Evolutionary conservation across 768 basidiomycete genomes (phyloP).

Genomic region (Lanmaoa rubissima): DNA sequence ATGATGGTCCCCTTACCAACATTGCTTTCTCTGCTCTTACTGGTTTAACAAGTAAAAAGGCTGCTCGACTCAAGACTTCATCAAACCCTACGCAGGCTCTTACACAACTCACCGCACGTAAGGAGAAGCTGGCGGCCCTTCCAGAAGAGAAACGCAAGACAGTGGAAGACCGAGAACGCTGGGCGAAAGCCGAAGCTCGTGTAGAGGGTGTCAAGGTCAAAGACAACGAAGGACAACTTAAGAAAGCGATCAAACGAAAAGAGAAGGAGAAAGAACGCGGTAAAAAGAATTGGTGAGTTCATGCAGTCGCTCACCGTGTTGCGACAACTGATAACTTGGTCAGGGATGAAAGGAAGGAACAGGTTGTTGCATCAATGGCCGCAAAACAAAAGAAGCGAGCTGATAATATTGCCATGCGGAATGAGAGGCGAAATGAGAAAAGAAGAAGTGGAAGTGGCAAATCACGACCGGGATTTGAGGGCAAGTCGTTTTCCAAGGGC

Average conservation of each 20-base stretch:
- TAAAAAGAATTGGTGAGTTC: slow-evolving; percentile 79
- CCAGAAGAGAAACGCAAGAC: slow-evolving; percentile 82
- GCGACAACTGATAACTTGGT: not conserved
- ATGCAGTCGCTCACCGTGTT: not conserved
- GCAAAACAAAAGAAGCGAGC: slow-evolving; percentile 87
- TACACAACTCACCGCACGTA: slow-evolving; percentile 70
- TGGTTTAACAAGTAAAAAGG: slow-evolving; percentile 50
- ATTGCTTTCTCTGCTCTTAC: slow-evolving; percentile 68
- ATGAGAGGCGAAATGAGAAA: slow-evolving; percentile 69
- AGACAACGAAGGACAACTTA: slow-evolving; percentile 81
- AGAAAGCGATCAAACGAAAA: slow-evolving; percentile 90
- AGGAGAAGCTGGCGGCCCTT: slow-evolving; percentile 71
- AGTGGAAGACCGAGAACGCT: slow-evolving; percentile 79
- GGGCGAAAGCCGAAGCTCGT: slow-evolving; percentile 86
- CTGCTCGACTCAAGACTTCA: slow-evolving; percentile 58
- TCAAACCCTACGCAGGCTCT: slow-evolving; percentile 88
- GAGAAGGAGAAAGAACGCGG: slow-evolving; percentile 88
- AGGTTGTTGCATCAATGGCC: slow-evolving; percentile 69
- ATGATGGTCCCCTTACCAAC: slow-evolving; percentile 48
- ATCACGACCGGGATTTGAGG: slow-evolving; percentile 85
- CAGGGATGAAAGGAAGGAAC: slow-evolving; percentile 88
- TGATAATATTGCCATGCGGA: slow-evolving; percentile 87
- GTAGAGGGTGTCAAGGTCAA: slow-evolving; percentile 89
- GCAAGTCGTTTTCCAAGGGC: slow-evolving; percentile 69
- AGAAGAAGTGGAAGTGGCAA: slow-evolving; percentile 54